Evolutionary conservation across 2,329 filamentous ascomycete species (phyloP), one percentile per base, ranked within the genome.

Genomic region (Thermoascus crustaceus): DNA sequence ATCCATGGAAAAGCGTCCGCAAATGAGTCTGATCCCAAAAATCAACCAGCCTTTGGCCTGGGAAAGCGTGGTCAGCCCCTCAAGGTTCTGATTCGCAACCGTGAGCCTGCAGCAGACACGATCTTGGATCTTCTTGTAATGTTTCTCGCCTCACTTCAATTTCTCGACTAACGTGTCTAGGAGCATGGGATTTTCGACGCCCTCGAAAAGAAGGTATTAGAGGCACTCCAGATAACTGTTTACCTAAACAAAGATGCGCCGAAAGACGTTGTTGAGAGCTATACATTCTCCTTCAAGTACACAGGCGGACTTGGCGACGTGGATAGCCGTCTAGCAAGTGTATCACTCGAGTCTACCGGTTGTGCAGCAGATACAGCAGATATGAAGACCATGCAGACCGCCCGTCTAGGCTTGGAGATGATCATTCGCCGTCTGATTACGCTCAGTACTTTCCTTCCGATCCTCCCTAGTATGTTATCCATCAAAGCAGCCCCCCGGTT

Each of bases 201-300:
- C 4, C 43, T 73, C 4, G 49, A 58, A 31, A 55, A 54, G 14
- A 61, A 61, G 18, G 53, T 59, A 16, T 56, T 73, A 3, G 56
- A 60, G 18, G 60, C 61, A 2, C 39, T 73, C n/a, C 64, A 71
- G 39, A 44, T 73, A 20, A 66, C 62, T 22, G 57, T 73, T 13
- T 59, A 64, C 38, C 54, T 61, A 19, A 55, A 66, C 40, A 55
- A 55, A 13, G 44, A 59, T 11, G 38, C 52, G 4, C 54, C 57
- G 3, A 43, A 49, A 5, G 49, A 63, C 19, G 58, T 71, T n/a
- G 32, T 72, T 7, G 70, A 73, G 48, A 61, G 58, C 4, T 73
- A 72, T 47, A 68, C 61, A 2, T 72, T 72, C 42, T 60, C 57
- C 4, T 66, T 73, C 47, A 60, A 61, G 13, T 72, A 72, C 42